Conservation (phyloP, 1,284 basidiomycete genomes). For the Gymnopus androsaceus region DNA sequence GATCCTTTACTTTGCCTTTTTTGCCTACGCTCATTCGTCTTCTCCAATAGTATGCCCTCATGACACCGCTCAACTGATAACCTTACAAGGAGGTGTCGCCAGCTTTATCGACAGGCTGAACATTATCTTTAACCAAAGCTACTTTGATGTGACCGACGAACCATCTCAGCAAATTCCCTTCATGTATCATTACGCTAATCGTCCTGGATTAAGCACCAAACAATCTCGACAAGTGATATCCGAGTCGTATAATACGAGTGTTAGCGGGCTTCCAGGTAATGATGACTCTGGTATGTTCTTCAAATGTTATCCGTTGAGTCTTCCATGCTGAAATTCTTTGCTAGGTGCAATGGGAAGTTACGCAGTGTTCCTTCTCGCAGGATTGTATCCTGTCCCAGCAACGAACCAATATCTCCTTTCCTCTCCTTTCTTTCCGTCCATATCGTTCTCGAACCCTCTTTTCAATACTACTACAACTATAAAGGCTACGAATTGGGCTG, state of each 20-base stretch:
- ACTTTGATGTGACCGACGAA: constrained; percentile 59
- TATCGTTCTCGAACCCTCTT: constrained; percentile 60
- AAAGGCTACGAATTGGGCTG: constrained; percentile 48
- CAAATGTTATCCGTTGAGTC: not conserved
- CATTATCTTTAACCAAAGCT: constrained; percentile 55
- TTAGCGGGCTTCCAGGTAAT: constrained; percentile 15
- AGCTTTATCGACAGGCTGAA: constrained; percentile 56
- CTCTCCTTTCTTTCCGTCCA: constrained; percentile 61
- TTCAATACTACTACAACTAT: constrained; percentile 61
- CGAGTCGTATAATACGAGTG: constrained; percentile 14
- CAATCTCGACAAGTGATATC: constrained; percentile 7
- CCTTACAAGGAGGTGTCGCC: constrained; percentile 50
- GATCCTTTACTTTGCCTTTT: not conserved
- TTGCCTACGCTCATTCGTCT: not conserved
- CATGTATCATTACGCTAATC: constrained; percentile 67
- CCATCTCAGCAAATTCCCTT: constrained; percentile 64
- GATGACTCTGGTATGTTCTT: constrained; percentile 13
- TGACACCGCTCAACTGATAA: constrained; percentile 60
- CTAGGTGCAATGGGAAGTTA: constrained; percentile 71
- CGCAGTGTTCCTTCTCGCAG: constrained; percentile 59
- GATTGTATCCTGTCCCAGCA: constrained; percentile 63
- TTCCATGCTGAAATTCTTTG: not conserved
- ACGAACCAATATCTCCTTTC: constrained; percentile 61
- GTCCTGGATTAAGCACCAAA: constrained; percentile 45
- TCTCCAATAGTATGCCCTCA: constrained; percentile 55